Evolutionary conservation across 768 basidiomycete genomes (phyloP), one percentile per base, ranked within the genome.

Genomic region (Lentinula aciculospora): DNA sequence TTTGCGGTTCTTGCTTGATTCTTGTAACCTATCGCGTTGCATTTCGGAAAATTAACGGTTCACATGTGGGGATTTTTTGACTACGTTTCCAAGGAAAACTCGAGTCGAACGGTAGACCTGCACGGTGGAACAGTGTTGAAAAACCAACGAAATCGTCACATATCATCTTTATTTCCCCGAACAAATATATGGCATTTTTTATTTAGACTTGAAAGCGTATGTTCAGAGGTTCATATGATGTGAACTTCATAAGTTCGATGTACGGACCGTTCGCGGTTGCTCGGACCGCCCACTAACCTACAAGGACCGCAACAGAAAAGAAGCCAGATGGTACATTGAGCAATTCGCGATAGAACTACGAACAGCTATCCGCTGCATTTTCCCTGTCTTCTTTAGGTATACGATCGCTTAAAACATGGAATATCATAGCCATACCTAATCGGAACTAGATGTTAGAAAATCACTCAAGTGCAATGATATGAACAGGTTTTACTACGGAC

Each of bases 341-440:
- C 25, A 13, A 36, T 5, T 15, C n/a, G 13, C 19, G 9, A 17
- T 15, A 3, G 10, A 17, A 6, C 9, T 25, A 27, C 12, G 37
- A 17, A 57, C 56, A 57, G 23, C 56, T 57, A 57, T 31, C 29
- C 15, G 32, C 34, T 27, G 45, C 56, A 19, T 37, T 48, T 29
- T 8, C 37, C n/a, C 57, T 51, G 4, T 58, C 57, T 37, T 42
- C 57, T 0, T 15, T 5, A 4, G 40, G 50, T 42, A 58, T 42
- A 5, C 23, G 19, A 32, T 50, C 49, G 12, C 50, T 46, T 9
- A 53, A n/a, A 36, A 58, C 57, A 31, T 58, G 49, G 29, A 58
- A 58, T 53, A 53, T 53, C 49, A 58, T 27, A 12, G 19, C 57
- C 57, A 58, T 58, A 25, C 57, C 57, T 45, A 21, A 58, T 1